Evolutionary conservation across 495 filamentous ascomycete species (phyloP), one percentile per base, ranked within the genome.

Genomic region (Aspergillus leporis): DNA sequence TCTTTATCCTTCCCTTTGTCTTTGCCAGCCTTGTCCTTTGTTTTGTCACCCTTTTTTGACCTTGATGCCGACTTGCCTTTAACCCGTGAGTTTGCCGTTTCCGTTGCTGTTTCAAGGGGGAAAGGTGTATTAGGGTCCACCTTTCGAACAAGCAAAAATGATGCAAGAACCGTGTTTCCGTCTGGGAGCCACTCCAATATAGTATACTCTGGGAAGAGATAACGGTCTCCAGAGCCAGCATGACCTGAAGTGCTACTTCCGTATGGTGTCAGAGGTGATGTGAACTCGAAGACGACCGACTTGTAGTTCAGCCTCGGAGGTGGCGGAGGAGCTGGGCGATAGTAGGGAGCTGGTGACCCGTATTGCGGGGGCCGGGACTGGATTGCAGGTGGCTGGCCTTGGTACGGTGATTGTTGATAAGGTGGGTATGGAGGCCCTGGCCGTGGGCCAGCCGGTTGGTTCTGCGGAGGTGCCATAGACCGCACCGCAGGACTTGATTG

Each of bases 221-320:
- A 98, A 19, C 93, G 86, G 67, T 97, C 94, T 10, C 92, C 92
- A 18, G 83, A 85, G 14, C 82, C 83, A 9, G 85, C 88, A 31
- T 87, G 85, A 51, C 87, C 86, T 2, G 85, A 80, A 0, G 76
- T 75, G 32, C 71, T 74, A 56, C 71, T 80, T 67, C 77, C 75
- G 31, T 79, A 79, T 1, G 78, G 76, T 13, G 78, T 79, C 52
- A 79, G 61, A 0, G 78, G 78, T 10, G 78, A 81, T 1, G 77
- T 78, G 63, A 97, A 96, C 67, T 97, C 93, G 54, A 98, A 90
- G 10, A 93, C 85, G 3, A 96, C 78, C 16, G 89, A 84, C 38
- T 84, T 83, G 66, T 88, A 86, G 62, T 90, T 84, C 7, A 86
- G 76, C 53, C 71, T 70, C 12, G 70, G 71, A 46, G 73, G 70